A percentile compares a stretch with the other conserved stretches of the same genome.
Conservation (phyloP, 768 basidiomycete genomes). For the Psilocybe tampanensis region DNA sequence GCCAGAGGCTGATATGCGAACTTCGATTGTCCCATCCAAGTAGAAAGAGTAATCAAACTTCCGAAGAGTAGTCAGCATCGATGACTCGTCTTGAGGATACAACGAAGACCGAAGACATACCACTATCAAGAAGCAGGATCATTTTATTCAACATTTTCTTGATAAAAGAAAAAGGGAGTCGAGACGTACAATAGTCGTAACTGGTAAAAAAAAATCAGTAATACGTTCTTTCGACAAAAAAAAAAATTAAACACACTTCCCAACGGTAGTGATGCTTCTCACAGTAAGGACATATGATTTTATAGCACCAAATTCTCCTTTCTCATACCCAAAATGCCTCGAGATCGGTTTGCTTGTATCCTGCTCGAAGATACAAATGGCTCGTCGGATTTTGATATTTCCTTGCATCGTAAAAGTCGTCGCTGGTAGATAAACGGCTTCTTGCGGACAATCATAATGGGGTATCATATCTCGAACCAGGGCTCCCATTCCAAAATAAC, state of each 20-base stretch:
- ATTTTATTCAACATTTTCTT: too few species aligned
- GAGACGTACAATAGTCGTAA: conserved; percentile 54
- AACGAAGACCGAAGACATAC: too few species aligned
- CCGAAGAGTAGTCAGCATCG: background rate
- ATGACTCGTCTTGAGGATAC: background rate
- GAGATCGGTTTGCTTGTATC: conserved; percentile 60
- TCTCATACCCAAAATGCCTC: conserved; percentile 49
- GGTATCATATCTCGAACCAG: conserved; percentile 62
- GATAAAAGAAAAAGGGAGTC: too few species aligned
- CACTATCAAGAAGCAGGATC: too few species aligned
- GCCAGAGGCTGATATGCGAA: conserved; percentile 67
- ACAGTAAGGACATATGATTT: conserved; percentile 62
- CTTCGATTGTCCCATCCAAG: conserved; percentile 68
- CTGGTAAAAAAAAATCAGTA: conserved; percentile 28
- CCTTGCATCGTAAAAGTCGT: conserved; percentile 52
- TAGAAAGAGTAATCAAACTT: conserved; percentile 71
- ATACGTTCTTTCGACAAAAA: background rate
- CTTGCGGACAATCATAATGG: conserved; percentile 68
- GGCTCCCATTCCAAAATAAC: conserved; percentile 65
- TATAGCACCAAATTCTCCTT: conserved; percentile 59
- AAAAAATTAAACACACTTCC: conserved; percentile 48
- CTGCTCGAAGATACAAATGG: conserved; percentile 67
- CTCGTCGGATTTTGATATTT: conserved; percentile 43
- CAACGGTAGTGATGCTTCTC: conserved; percentile 59
- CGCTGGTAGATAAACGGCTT: conserved; percentile 61